Evolutionary conservation across 768 basidiomycete species (phyloP), one percentile per base, ranked within the genome.

Genomic region (Leccinellum rugosiceps): DNA sequence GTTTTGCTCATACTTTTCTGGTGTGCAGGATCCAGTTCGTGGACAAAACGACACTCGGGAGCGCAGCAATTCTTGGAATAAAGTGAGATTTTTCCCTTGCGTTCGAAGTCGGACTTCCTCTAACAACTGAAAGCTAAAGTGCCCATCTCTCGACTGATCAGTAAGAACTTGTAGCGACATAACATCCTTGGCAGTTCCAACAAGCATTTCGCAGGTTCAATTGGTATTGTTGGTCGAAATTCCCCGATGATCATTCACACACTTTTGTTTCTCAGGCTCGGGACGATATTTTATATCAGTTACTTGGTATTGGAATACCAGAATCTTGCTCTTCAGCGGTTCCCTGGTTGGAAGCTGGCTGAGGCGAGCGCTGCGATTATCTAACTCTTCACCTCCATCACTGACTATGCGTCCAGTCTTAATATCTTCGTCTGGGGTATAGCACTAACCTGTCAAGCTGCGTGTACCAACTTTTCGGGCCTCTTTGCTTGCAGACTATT

Each of bases 311-410:
- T 90, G 60, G 86, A 88, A 63, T 88, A 86, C 61, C 88, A 88
- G 67, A 89, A 88, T 63, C 70, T 88, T 9, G 84, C 82, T 0
- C 74, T 90, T 6, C 88, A 90, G 61, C 78, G 81, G 17, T 88
- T 88, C 63, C 87, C 87, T 0, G n/a, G 87, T 90, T 8, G 88
- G 84, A 10, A 87, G 82, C 78, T 90, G 88, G 88, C 87, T 90
- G 83, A 88, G 87, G 88, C 81, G 57, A 28, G 75, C 49, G 28
- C 35, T 28, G 2, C 34, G 11, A 46, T 11, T n/a, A 56, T 41
- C 34, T 21, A n/a, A 13, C 17, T 34, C 25, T 25, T 4, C 6
- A 9, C 15, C 50, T 14, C 46, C 34, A 14, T 34, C 19, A 26
- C 46, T 62, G 1, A 47, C 7, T 32, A 15, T 21, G 1, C 3